Base-by-base conservation (phyloP, 1,139 yeast species). In the Taphrina populina region DNA sequence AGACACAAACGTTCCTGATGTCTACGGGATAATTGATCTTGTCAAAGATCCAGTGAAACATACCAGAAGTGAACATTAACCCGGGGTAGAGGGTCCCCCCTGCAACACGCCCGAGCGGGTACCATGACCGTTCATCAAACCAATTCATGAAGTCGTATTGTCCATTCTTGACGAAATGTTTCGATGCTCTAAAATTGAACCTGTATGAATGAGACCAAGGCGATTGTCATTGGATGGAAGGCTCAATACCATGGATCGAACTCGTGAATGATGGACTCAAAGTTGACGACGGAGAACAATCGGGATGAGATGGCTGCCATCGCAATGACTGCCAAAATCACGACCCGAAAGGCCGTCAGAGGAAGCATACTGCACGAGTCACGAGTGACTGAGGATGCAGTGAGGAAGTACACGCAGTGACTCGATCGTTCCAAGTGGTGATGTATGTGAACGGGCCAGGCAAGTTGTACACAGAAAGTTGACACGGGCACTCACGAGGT, bases 121-220 rank as follows among this genome's bases (percentile, higher is more conserved):
- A 94, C 99, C 99, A 94, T 24, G 98, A 92, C 67, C 96, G 80
- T 70, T 92, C 96, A 69, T 94, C 99, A 67, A 94, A 94, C 98
- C 98, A 94, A 70, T 94, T 94, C 69, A 92, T 77, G 66, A 94
- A 94, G 62, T 88, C 92, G 72, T 88, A 84, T 70, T 81, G 90
- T 3, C 94, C 84, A 68, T 88, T 82, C 54, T 80, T 74, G 17
- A 88, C 95, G 63, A 92, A 77, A 70, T 88, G 88, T 69, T 86
- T 86, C 23, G 98, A 86, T 45, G 98, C 98, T 64, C 98, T 76
- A 74, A 81, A 92, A 71, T 92, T 92, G 77, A 94, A 94, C 98
- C 98, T 92, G 26, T 20, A 4, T 33, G 98, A 97, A 72, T 94
- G 98, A 62, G 24, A 30, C n/a, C n/a, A 20, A 13, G 11, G 2